Evolutionary conservation across 2,329 filamentous ascomycete genomes (phyloP).

Genomic region (Pseudocercospora vitis): DNA sequence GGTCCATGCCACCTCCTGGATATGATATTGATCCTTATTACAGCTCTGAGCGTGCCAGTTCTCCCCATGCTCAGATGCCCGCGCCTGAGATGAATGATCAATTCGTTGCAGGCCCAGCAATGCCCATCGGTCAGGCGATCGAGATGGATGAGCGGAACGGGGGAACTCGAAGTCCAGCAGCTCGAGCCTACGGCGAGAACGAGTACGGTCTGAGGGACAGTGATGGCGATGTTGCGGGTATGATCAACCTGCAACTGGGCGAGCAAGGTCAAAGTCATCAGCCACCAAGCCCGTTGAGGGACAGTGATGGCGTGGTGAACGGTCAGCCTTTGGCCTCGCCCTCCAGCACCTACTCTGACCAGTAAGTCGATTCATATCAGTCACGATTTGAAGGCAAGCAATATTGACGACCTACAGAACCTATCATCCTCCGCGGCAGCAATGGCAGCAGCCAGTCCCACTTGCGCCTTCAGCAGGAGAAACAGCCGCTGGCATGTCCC

Average conservation of each 20-base stretch:
- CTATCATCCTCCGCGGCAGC: slow-evolving; percentile 51
- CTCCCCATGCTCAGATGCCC: slow-evolving; percentile 19
- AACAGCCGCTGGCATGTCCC: slow-evolving; percentile 15
- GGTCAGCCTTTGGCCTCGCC: slow-evolving; percentile 71
- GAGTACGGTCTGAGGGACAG: slow-evolving; percentile 56
- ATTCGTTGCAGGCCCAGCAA: slow-evolving; percentile 24
- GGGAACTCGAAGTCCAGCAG: slow-evolving; percentile 44
- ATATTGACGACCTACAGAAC: slow-evolving; percentile 33
- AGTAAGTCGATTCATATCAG: slow-evolving; percentile 57
- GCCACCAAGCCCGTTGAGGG: slow-evolving; percentile 46
- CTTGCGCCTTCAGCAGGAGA: slow-evolving; percentile 15
- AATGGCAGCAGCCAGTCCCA: slow-evolving; percentile 38
- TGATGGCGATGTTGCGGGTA: slow-evolving; percentile 70
- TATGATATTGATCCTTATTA: slow-evolving; percentile 32
- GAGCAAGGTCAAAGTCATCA: slow-evolving; percentile 45
- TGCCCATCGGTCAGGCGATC: slow-evolving; percentile 62
- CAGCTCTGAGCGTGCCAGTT: slow-evolving; percentile 1
- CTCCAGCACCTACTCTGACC: slow-evolving; percentile 69
- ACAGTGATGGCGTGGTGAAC: slow-evolving; percentile 52
- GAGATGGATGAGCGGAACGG: slow-evolving; percentile 77
- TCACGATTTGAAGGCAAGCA: neutral
- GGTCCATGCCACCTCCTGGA: slow-evolving; percentile 30
- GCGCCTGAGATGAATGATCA: slow-evolving; percentile 39
- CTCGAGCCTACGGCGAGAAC: slow-evolving; percentile 20
- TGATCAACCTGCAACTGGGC: slow-evolving; percentile 63